phyloP scores from a whole-genome alignment of 805 yeast genomes.

The Isabelozyma rhagii region DNA sequence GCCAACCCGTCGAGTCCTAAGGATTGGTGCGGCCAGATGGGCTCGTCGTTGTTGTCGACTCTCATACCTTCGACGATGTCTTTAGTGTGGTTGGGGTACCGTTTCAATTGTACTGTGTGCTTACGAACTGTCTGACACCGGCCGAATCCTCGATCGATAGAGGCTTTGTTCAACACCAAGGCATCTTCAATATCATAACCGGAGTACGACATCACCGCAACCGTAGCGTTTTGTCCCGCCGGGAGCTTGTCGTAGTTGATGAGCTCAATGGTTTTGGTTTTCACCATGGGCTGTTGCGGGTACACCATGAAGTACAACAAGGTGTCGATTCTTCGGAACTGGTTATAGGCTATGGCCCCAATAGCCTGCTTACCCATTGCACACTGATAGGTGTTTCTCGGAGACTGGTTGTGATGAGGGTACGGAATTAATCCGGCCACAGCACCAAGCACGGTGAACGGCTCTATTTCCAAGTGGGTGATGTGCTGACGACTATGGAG shows the following conservation, averaged over 20 bases:
- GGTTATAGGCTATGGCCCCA: constrained; percentile 98
- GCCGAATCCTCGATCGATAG: constrained; percentile 95
- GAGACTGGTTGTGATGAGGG: constrained; percentile 91
- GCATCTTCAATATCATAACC: constrained; percentile 99
- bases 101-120: constrained; percentile 82
- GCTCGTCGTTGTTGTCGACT: constrained; percentile 74
- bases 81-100: constrained; percentile 90
- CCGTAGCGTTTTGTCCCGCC: constrained; percentile 98
- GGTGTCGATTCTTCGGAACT: constrained; percentile 93
- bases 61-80: constrained; percentile 92
- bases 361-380: constrained; percentile 99
- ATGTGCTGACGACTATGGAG: constrained; percentile 46
- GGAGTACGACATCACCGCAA: constrained; percentile 98
- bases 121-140: constrained; percentile 94
- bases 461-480: constrained; percentile 94
- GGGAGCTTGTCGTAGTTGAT: constrained; percentile 95
- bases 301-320: constrained; percentile 93
- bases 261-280: constrained; percentile 92
- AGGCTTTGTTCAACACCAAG: constrained; percentile 85
- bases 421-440: constrained; percentile 91
- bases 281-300: constrained; percentile 99
- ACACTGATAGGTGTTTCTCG: constrained; percentile 89
- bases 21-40: constrained; percentile 81
- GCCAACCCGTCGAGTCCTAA: constrained; percentile 95
- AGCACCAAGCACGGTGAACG: constrained; percentile 88